phyloP scores from a whole-genome alignment of 169 alveolate species.

The Plasmodium chabaudi region DNA sequence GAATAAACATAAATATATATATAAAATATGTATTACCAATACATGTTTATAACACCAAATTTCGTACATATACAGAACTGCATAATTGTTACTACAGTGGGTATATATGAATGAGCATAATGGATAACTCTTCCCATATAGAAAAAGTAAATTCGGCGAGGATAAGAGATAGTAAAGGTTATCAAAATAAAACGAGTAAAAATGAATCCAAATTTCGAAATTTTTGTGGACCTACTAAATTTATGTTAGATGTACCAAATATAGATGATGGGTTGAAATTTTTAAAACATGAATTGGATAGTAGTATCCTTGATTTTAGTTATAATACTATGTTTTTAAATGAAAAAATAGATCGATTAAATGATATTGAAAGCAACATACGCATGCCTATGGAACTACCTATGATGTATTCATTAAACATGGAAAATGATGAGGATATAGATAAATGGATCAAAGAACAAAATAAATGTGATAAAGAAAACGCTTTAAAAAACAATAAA shows the following conservation, averaged over 20 bases:
- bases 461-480: slow-evolving; percentile 8
- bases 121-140: background rate
- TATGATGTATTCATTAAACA: slow-evolving; percentile 27
- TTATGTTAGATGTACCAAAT: slow-evolving; percentile 38
- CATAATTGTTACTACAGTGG: too few relatives aligned
- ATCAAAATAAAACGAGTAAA: slow-evolving; percentile 12
- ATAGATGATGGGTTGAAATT: slow-evolving; percentile 42
- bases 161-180: slow-evolving; percentile 12
- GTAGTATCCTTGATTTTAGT: slow-evolving; percentile 23
- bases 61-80: too few relatives aligned
- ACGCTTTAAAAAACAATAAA: background rate
- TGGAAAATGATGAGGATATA: slow-evolving; percentile 58
- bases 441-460: slow-evolving; percentile 26
- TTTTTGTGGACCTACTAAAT: slow-evolving; percentile 51
- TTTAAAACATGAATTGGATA: slow-evolving; percentile 58
- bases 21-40: too few relatives aligned
- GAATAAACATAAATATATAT: too few relatives aligned
- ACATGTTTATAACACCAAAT: too few relatives aligned
- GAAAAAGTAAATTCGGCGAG: slow-evolving; percentile 10
- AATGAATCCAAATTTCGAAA: slow-evolving; percentile 47
- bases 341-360: slow-evolving; percentile 56
- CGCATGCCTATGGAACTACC: slow-evolving; percentile 55
- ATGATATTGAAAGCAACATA: slow-evolving; percentile 44
- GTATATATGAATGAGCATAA: too few relatives aligned
- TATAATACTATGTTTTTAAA: slow-evolving; percentile 46